phyloP scores from a whole-genome alignment of 1,139 yeast species.

The Pichia norvegensis region DNA sequence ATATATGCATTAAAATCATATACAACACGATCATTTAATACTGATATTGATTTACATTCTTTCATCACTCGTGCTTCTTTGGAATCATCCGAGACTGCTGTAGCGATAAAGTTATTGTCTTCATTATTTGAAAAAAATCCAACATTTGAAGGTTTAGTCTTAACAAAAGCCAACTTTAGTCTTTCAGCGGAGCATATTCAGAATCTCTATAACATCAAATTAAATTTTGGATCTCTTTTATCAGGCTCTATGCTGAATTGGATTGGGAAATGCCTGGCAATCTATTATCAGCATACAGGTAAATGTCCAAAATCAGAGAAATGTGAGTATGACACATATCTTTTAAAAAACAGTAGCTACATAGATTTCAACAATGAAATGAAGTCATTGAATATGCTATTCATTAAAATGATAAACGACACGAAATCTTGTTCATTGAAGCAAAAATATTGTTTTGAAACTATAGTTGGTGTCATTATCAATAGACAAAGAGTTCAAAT shows the following conservation, averaged over 20 bases:
- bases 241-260: slow-evolving; percentile 30
- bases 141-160: neutral
- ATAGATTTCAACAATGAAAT: slow-evolving; percentile 14
- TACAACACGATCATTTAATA: neutral
- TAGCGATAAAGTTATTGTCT: slow-evolving; percentile 6
- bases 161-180: neutral
- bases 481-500: slow-evolving; percentile 19
- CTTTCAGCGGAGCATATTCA: slow-evolving; percentile 13
- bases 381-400: slow-evolving; percentile 20
- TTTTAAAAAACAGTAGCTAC: slow-evolving; percentile 13
- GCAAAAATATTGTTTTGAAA: slow-evolving; percentile 32
- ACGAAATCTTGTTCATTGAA: slow-evolving; percentile 12
- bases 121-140: slow-evolving; percentile 6
- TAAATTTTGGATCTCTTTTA: slow-evolving; percentile 2
- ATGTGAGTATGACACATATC: slow-evolving; percentile 13
- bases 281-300: slow-evolving; percentile 32
- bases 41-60: neutral
- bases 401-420: slow-evolving; percentile 18
- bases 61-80: neutral
- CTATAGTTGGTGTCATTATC: slow-evolving; percentile 34
- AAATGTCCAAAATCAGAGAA: slow-evolving; percentile 13
- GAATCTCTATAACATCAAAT: slow-evolving; percentile 16
- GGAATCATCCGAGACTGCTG: neutral
- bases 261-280: slow-evolving; percentile 39
- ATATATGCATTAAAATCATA: neutral